Conservation (phyloP, 192 early-diverging fungal species). For the Rhizophagus prolifer region DNA sequence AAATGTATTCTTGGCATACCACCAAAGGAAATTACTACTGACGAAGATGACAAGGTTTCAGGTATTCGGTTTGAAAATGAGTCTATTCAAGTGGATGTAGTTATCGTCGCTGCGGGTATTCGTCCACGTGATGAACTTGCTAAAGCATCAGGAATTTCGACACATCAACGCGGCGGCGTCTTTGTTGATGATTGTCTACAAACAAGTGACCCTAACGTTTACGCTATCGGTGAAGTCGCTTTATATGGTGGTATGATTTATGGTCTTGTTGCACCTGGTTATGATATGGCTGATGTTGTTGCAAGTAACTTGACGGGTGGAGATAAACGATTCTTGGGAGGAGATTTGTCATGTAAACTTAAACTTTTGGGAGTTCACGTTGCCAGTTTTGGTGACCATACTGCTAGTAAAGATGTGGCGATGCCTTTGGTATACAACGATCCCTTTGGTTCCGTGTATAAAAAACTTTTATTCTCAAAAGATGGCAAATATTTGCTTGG, state of each 20-base stretch:
- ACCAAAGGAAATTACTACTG: constrained; percentile 38
- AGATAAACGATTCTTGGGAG: constrained; percentile 29
- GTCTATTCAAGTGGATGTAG: constrained; percentile 44
- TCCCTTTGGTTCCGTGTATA: constrained; percentile 61
- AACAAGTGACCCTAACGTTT: constrained; percentile 46
- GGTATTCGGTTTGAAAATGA: constrained; percentile 5
- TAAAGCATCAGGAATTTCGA: constrained; percentile 44
- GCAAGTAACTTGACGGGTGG: constrained; percentile 47
- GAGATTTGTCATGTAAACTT: constrained; percentile 68
- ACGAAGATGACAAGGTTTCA: constrained; percentile 38
- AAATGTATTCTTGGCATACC: constrained; percentile 32
- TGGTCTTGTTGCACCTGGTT: constrained; percentile 65
- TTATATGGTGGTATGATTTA: constrained; percentile 47
- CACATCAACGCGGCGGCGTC: constrained; percentile 57
- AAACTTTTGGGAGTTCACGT: constrained; percentile 70
- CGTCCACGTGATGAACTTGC: constrained; percentile 58
- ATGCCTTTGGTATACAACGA: constrained; percentile 49
- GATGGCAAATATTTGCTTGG: constrained; percentile 68
- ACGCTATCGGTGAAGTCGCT: constrained; percentile 67
- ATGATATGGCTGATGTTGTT: constrained; percentile 72
- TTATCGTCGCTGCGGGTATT: constrained; percentile 58
- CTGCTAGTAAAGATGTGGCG: constrained; percentile 41
- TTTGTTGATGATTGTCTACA: constrained; percentile 52
- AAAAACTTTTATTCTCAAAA: constrained; percentile 57
- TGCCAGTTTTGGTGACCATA: constrained; percentile 70